Conservation (phyloP, 176 grass and related monocot species). For the Rhipidocladum racemiflorum region DNA sequence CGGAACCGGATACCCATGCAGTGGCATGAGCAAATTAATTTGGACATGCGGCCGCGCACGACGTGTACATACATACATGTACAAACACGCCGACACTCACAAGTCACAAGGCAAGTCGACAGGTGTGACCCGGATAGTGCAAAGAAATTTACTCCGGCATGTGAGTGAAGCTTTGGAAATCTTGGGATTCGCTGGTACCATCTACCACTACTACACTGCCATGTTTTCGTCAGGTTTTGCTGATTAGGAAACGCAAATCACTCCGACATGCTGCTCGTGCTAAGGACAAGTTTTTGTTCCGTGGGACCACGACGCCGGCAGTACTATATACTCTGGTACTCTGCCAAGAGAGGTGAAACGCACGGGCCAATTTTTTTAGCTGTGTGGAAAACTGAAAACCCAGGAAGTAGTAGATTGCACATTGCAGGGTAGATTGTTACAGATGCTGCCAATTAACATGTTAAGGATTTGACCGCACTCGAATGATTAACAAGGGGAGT, state of each 20-base stretch:
- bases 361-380: not conserved
- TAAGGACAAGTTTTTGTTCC: not conserved
- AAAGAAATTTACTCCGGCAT: slow-evolving; percentile 1
- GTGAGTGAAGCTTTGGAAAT: slow-evolving; percentile 38
- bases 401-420: not conserved
- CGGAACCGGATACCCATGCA: not conserved
- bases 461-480: not conserved
- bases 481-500: not conserved
- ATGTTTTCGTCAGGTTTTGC: slow-evolving; percentile 13
- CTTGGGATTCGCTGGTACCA: not conserved
- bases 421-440: not conserved
- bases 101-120: not conserved
- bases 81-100: slow-evolving; percentile 18
- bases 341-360: not conserved
- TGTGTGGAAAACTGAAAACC: not conserved
- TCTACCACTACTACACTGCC: not conserved
- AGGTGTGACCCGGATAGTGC: not conserved
- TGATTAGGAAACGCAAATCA: slow-evolving; percentile 11
- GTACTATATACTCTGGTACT: not conserved
- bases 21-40: slow-evolving; percentile 3
- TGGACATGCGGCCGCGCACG: not conserved
- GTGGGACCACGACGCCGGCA: not conserved
- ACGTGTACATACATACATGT: not conserved
- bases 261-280: slow-evolving; percentile 14
- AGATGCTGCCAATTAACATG: slow-evolving; percentile 33